Evolutionary conservation across 2,329 filamentous ascomycete species (phyloP), one percentile per base, ranked within the genome.

Genomic region (Arthrobotrys pseudoclavata): DNA sequence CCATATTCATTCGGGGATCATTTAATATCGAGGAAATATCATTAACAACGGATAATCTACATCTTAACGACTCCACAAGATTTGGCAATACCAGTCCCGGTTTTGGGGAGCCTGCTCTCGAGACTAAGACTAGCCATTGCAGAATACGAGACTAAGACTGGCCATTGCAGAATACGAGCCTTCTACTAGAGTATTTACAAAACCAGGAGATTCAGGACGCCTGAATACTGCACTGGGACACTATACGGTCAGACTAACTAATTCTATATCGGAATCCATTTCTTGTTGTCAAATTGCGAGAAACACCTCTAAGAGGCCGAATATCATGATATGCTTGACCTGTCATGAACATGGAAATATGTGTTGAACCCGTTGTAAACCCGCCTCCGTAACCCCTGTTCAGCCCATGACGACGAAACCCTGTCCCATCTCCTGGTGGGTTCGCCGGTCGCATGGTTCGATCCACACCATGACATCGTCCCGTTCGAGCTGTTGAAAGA

Each of bases 321-420:
- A 34, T 34, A 4, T 34, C 31, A 34, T 34, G 37, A 40, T n/a
- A 40, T 13, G 48, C 13, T 40, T n/a, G 13, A 13, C 34, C 34
- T 3, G 31, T 34, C 31, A 34, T 34, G 31, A 34, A 9, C 4
- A 13, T 40, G 34, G 18, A n/a, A 50, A 50, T 13, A 22, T 64
- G 60, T 26, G 69, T 67, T 67, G 69, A 45, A 22, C 45, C 18
- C 42, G 69, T 67, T 26, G 61, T 42, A 45, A 64, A 55, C n/a
- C 12, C 7, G 12, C 1, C 24, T 24, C 3, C 15, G 22, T 24
- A 24, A 20, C 20, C 63, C 40, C 29, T 42, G 29, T 24, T 69
- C 52, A 22, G 12, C 52, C 24, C 24, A 53, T 53, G 50, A 57
- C 31, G 52, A 34, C 52, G 52, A 37, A 57, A 57, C 52, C 52